These are phyloP conservation scores for Zoysia pacifica DNA, from an alignment of 176 grass and related monocot species.

Conservation along the genomic window DNA sequence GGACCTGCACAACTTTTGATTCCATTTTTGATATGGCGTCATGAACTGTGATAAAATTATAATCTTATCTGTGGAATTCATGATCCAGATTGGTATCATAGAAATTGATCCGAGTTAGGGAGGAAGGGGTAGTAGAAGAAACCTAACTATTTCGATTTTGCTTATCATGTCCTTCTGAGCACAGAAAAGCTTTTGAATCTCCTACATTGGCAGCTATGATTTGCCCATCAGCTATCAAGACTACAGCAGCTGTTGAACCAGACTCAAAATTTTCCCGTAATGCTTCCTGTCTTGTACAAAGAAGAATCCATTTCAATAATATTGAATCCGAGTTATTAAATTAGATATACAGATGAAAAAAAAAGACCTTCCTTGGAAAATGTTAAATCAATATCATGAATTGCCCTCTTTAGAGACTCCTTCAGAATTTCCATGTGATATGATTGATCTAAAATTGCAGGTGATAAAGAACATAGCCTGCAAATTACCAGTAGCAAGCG, in stretches of 20 bases:
- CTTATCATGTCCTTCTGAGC: slow-evolving; percentile 54
- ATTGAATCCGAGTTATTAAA: not conserved
- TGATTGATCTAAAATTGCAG: slow-evolving; percentile 65
- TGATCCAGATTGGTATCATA: not conserved
- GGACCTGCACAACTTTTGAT: not conserved
- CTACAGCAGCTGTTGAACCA: slow-evolving; percentile 78
- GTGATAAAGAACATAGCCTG: slow-evolving; percentile 55
- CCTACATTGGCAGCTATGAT: slow-evolving; percentile 87
- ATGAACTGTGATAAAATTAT: not conserved
- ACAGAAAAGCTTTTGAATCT: slow-evolving; percentile 93
- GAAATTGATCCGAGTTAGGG: slow-evolving; percentile 14
- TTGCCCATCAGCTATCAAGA: slow-evolving; percentile 82
- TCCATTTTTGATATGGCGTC: slow-evolving; percentile 14
- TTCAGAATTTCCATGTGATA: slow-evolving; percentile 83
- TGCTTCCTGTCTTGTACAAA: slow-evolving; percentile 74
- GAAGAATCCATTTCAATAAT: slow-evolving; percentile 20
- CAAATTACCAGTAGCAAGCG: slow-evolving; percentile 38
- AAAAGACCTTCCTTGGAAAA: slow-evolving; percentile 81
- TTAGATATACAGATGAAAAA: slow-evolving; percentile 35
- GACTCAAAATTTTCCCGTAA: slow-evolving; percentile 60
- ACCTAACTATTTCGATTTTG: slow-evolving; percentile 55
- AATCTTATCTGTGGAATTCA: not conserved
- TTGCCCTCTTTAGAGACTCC: slow-evolving; percentile 82
- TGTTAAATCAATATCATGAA: slow-evolving; percentile 88
- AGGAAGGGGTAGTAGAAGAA: slow-evolving; percentile 21